Conservation (phyloP, 768 basidiomycete genomes). For the Trametes maxima region DNA sequence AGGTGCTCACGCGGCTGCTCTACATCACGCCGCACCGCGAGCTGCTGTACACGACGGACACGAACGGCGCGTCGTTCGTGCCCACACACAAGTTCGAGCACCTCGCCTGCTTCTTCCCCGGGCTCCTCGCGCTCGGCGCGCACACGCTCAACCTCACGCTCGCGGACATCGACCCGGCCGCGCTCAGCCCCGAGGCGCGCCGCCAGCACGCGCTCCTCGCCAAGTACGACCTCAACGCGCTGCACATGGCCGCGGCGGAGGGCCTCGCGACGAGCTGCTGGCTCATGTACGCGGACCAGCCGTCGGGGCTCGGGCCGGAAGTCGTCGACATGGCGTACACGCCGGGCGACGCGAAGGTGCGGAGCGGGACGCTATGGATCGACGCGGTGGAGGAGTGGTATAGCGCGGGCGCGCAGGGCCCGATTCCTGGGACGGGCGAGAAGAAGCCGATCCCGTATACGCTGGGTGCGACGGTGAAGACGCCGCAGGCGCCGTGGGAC, state of each 20-base stretch:
- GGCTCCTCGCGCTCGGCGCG: conserved; percentile 71
- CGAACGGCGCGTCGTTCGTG: conserved; percentile 31
- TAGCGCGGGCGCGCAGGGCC: conserved; percentile 35
- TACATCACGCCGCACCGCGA: conserved; percentile 65
- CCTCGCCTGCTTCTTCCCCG: conserved; percentile 77
- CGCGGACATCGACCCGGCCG: conserved; percentile 48
- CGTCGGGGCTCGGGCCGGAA: conserved; percentile 70
- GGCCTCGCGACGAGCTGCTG: conserved; percentile 75
- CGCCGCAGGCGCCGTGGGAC: conserved; percentile 40
- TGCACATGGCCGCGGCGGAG: conserved; percentile 76
- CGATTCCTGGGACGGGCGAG: conserved; percentile 57
- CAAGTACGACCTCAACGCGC: conserved; percentile 55
- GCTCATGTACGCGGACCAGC: conserved; percentile 69
- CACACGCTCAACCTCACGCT: conserved; percentile 56
- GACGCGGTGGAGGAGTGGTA: conserved; percentile 51
- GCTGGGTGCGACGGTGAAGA: conserved; percentile 26
- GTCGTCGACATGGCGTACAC: conserved; percentile 42
- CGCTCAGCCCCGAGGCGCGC: conserved; percentile 36
- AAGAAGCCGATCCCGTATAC: conserved; percentile 40
- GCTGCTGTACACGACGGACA: conserved; percentile 71
- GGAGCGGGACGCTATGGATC: conserved; percentile 44
- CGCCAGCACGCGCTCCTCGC: conserved; percentile 40
- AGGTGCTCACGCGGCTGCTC: conserved; percentile 65
- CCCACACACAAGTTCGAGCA: conserved; percentile 66
- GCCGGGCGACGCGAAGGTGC: neutral